Base-by-base conservation (phyloP, 768 basidiomycete genomes). In the Leccinellum luteum region DNA sequence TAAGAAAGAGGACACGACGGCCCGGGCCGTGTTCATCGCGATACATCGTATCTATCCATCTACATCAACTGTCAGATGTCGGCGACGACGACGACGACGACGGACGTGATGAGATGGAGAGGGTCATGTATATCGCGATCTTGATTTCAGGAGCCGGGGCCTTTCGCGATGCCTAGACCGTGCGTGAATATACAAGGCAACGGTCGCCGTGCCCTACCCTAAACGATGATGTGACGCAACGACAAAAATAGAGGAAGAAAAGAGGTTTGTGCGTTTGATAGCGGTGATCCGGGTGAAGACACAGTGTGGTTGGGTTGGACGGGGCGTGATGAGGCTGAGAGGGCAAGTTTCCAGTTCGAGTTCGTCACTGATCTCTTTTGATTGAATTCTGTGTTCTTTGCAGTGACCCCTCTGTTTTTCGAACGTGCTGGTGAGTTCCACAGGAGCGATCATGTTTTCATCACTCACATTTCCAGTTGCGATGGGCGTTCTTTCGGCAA, bases 401-500 rank as follows among this genome's bases (percentile, higher is more conserved):
- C 19, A 43, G 41, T 13, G 12, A 12, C 12, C 9, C 19, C 41
- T 43, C 5, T 6, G 41, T 38, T 38, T 38, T n/a, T 38, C 38
- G 9, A 38, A 38, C 38, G 38, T 43, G 41, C 19, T 19, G 15
- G 45, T 25, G 14, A 25, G 48, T 23, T n/a, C n/a, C 21, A 31
- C 12, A 52, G 12, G 54, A 52, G 7, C 45, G 25, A 25, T 57
- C 9, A 48, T 61, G 27, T 43, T n/a, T n/a, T 23, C 31, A 50
- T 55, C 55, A 27, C 8, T 31, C 34, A 51, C 51, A 25, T 27
- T 43, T 47, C 6, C n/a, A 31, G 49, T n/a, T n/a, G 32, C 12
- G 6, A 43, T 5, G 41, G n/a, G 10, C n/a, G 19, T 43, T 43
- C 41, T 51, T 32, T 59, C 58, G 52, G 66, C 51, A 57, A 59